phyloP scores from a whole-genome alignment of 2,329 filamentous ascomycete species.

The Fusarium marasasianum region DNA sequence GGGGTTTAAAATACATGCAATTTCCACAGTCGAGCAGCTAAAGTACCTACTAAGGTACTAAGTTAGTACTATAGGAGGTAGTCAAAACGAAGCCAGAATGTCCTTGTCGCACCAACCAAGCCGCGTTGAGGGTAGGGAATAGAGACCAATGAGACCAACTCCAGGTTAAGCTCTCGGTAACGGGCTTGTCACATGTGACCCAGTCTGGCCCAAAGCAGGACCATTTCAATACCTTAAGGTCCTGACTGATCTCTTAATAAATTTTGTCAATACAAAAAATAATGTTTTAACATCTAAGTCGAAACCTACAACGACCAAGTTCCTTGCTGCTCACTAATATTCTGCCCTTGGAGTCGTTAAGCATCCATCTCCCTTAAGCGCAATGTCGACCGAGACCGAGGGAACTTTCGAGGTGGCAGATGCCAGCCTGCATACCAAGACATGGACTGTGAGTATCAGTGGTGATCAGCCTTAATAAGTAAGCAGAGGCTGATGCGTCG shows the following conservation, averaged over 20 bases:
- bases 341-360: neutral
- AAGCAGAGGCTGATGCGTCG: constrained; percentile 15
- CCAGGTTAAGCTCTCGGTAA: constrained; percentile 27
- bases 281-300: neutral
- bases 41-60: too few species aligned
- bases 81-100: neutral
- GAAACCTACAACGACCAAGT: neutral
- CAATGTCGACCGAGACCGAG: constrained; percentile 57
- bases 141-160: constrained; percentile 15
- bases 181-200: constrained; percentile 35
- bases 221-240: neutral
- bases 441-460: constrained; percentile 62
- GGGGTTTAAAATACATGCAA: neutral
- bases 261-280: neutral
- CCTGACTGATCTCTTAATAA: neutral
- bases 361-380: neutral
- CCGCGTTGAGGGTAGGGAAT: neutral
- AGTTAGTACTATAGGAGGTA: neutral
- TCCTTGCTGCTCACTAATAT: neutral
- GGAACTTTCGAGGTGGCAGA: constrained; percentile 59
- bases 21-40: neutral
- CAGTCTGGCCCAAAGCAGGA: constrained; percentile 18
- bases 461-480: neutral
- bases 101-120: neutral
- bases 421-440: constrained; percentile 63